Percentiles rank a stretch among this genome's conserved stretches.
Conservation (phyloP, 805 yeast species). For the Suhomyces canberraensis region DNA sequence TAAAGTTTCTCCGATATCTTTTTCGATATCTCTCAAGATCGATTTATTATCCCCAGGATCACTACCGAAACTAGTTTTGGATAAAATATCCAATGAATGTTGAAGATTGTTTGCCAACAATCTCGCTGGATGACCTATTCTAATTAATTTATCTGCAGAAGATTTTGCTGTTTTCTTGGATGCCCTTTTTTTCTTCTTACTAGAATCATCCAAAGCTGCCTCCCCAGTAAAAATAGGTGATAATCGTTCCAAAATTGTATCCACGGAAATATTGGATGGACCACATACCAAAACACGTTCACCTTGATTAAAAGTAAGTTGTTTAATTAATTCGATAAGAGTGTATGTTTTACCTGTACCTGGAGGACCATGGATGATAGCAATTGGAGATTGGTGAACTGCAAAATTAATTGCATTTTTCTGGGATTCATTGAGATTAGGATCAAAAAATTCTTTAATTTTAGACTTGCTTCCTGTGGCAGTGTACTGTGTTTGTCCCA, state of each 20-base stretch:
- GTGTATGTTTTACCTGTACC: constrained; percentile 87
- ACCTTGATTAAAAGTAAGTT: constrained; percentile 45
- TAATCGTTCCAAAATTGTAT: constrained; percentile 81
- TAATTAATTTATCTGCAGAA: constrained; percentile 46
- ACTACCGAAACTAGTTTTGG: constrained; percentile 56
- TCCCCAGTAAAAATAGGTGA: constrained; percentile 26
- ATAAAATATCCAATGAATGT: constrained; percentile 74
- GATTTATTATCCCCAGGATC: constrained; percentile 25
- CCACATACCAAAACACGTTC: constrained; percentile 82
- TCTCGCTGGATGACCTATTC: constrained; percentile 95
- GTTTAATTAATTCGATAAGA: constrained; percentile 74
- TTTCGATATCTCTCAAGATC: constrained; percentile 62
- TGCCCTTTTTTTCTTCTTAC: constrained; percentile 19
- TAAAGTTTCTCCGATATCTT: constrained; percentile 65
- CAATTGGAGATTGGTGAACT: constrained; percentile 50
- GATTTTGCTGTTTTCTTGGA: constrained; percentile 35
- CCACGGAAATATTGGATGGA: constrained; percentile 90
- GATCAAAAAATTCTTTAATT: constrained; percentile 35
- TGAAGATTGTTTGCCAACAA: constrained; percentile 55
- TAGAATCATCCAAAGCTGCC: neutral
- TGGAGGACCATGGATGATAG: constrained; percentile 75
- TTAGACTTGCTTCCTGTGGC: constrained; percentile 1
- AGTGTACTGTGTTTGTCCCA: constrained; percentile 41
- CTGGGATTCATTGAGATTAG: constrained; percentile 64
- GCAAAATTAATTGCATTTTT: constrained; percentile 67